A percentile compares a stretch with the other conserved stretches of the same genome.
Evolutionary conservation across 345 rosid species (phyloP).

Genomic region (Luvunga scandens): DNA sequence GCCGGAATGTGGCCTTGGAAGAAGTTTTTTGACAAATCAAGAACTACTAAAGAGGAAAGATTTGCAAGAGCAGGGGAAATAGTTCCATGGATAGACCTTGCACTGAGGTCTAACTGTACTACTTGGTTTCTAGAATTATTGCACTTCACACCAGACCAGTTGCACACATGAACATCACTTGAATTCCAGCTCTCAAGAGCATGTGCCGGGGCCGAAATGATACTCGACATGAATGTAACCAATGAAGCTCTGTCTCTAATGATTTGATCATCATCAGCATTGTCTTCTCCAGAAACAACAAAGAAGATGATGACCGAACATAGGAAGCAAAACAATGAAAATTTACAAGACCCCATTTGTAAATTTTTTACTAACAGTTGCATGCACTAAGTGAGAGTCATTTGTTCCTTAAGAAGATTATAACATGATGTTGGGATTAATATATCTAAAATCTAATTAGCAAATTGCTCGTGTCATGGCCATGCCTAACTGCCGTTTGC

Average conservation of each 20-base stretch:
- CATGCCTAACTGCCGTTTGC: conserved; percentile 66
- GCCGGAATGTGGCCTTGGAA: conserved; percentile 63
- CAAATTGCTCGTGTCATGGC: not conserved
- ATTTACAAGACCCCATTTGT: conserved; percentile 41
- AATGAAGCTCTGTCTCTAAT: conserved; percentile 47
- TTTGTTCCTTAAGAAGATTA: not conserved
- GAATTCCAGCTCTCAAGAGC: conserved; percentile 54
- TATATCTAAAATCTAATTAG: not conserved
- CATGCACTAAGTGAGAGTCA: not conserved
- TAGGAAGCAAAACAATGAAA: conserved; percentile 28
- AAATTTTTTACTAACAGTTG: not conserved
- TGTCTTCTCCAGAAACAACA: conserved; percentile 28
- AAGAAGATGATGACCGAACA: conserved; percentile 28
- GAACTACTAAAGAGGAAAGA: conserved; percentile 56
- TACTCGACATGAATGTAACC: conserved; percentile 52
- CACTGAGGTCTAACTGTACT: conserved; percentile 55
- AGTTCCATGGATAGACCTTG: conserved; percentile 49
- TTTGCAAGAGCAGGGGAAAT: conserved; percentile 62
- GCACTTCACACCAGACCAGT: conserved; percentile 75
- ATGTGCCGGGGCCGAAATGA: conserved; percentile 48
- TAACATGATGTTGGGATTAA: not conserved
- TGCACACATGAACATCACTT: conserved; percentile 49
- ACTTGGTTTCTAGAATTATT: conserved; percentile 42
- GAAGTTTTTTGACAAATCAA: conserved; percentile 77
- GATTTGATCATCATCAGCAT: conserved; percentile 5